These are phyloP conservation scores for Komagataella kurtzmanii DNA, from an alignment of 805 yeast genomes.

Conservation along the genomic window DNA sequence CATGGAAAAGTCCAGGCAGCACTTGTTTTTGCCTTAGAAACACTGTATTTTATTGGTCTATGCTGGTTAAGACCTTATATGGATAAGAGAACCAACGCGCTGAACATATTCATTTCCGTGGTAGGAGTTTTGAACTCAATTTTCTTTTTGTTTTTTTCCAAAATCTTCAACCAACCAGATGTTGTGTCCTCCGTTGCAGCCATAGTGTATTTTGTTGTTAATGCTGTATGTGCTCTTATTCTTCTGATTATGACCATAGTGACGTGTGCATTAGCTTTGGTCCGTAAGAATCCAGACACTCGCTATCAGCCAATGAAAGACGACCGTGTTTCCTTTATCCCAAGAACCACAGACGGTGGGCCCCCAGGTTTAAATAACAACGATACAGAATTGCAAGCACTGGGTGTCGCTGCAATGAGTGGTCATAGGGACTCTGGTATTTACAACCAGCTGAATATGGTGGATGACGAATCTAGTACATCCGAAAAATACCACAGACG, in stretches of 20 bases:
- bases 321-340: slow-evolving; percentile 92
- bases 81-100: slow-evolving; percentile 91
- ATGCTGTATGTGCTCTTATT: slow-evolving; percentile 79
- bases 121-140: slow-evolving; percentile 73
- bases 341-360: slow-evolving; percentile 33
- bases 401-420: slow-evolving; percentile 58
- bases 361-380: slow-evolving; percentile 18
- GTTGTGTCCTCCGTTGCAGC: slow-evolving; percentile 91
- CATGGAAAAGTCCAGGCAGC: slow-evolving; percentile 77
- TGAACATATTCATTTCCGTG: slow-evolving; percentile 76
- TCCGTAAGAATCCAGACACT: slow-evolving; percentile 88
- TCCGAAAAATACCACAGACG: neutral
- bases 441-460: slow-evolving; percentile 11
- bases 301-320: slow-evolving; percentile 94
- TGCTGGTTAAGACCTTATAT: slow-evolving; percentile 77
- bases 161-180: slow-evolving; percentile 69
- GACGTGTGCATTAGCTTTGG: slow-evolving; percentile 72
- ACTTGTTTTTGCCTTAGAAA: slow-evolving; percentile 62
- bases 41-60: slow-evolving; percentile 49
- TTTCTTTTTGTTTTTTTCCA: slow-evolving; percentile 81
- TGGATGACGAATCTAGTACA: neutral
- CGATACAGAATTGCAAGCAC: slow-evolving; percentile 56
- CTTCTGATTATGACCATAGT: slow-evolving; percentile 76
- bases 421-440: slow-evolving; percentile 31
- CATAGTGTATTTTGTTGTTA: slow-evolving; percentile 74